Evolutionary conservation across 306 rosid species (phyloP).

Genomic region (Cucurbita argyrosperma): DNA sequence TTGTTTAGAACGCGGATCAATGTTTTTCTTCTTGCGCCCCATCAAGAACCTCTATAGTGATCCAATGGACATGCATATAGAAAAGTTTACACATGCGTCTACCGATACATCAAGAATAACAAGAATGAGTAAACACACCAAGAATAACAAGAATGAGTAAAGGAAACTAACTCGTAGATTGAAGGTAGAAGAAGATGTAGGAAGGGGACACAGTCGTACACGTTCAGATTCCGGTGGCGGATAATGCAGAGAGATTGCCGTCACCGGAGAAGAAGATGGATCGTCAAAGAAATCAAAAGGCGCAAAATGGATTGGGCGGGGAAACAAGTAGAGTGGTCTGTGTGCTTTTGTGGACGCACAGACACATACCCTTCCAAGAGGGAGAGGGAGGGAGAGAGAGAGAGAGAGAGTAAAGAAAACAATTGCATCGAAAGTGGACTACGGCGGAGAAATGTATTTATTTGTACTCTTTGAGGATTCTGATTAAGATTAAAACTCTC

Average conservation of each 20-base stretch:
- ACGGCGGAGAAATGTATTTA: not conserved
- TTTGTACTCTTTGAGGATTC: not conserved
- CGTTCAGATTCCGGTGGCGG: not conserved
- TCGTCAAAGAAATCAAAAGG: conserved; percentile 26
- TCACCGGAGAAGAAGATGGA: conserved; percentile 19
- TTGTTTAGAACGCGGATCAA: conserved; percentile 47
- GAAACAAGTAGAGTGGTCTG: conserved; percentile 3
- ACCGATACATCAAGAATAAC: not conserved
- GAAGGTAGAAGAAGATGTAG: not conserved
- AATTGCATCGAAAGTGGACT: not conserved
- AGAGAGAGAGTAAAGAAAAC: not conserved
- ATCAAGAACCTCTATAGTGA: conserved; percentile 36
- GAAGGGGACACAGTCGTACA: not conserved
- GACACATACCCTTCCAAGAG: too few species aligned
- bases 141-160: not conserved
- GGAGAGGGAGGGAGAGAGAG: not conserved
- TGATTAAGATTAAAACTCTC: not conserved
- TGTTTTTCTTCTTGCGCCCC: conserved; percentile 84
- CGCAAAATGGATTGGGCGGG: conserved; percentile 5
- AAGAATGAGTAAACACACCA: not conserved
- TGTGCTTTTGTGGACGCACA: not conserved
- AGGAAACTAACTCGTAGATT: conserved; percentile 15
- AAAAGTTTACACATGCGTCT: not conserved
- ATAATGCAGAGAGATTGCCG: conserved; percentile 1
- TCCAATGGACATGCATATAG: conserved; percentile 55